phyloP scores from a whole-genome alignment of 129 eudicot genomes.

The Escallonia herrerae region DNA sequence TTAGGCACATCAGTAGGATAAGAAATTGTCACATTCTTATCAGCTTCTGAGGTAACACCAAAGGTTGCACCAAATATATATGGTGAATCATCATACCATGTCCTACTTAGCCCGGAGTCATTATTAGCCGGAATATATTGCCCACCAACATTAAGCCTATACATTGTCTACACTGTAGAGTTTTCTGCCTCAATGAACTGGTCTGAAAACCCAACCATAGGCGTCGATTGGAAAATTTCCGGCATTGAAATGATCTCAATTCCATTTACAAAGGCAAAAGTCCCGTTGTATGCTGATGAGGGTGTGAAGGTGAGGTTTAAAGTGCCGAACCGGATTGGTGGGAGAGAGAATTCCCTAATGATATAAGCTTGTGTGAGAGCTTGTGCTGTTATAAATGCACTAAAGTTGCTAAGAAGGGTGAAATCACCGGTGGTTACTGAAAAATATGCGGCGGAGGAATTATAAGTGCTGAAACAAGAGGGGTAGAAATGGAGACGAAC shows the following conservation, averaged over 20 bases:
- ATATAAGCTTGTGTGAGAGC: conserved; percentile 28
- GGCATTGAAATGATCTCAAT: conserved; percentile 56
- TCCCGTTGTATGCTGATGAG: conserved; percentile 11
- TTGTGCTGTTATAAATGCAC: conserved; percentile 29
- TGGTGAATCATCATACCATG: conserved; percentile 41
- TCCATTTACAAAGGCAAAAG: conserved; percentile 57
- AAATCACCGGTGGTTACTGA: conserved; percentile 24
- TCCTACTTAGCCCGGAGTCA: conserved; percentile 40
- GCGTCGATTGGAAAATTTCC: conserved; percentile 17
- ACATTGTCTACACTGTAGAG: conserved; percentile 27
- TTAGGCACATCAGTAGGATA: conserved; percentile 22
- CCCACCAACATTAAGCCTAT: conserved; percentile 56
- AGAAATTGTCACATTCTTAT: conserved; percentile 12
- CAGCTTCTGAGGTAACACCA: conserved; percentile 21
- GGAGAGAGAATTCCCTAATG: conserved; percentile 30
- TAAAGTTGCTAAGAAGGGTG: conserved; percentile 49
- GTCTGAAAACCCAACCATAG: conserved; percentile 18
- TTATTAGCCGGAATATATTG: conserved; percentile 20
- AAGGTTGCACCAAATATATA: conserved; percentile 29
- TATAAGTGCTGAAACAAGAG: conserved; percentile 13
- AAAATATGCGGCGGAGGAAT: conserved; percentile 23
- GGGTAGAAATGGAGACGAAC: conserved; percentile 51
- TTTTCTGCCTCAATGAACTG: conserved; percentile 1
- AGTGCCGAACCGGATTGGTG: background rate
- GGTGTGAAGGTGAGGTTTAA: conserved; percentile 39